Evolutionary conservation across 83 land plant genomes (phyloP).

Genomic region (Picea abies): DNA sequence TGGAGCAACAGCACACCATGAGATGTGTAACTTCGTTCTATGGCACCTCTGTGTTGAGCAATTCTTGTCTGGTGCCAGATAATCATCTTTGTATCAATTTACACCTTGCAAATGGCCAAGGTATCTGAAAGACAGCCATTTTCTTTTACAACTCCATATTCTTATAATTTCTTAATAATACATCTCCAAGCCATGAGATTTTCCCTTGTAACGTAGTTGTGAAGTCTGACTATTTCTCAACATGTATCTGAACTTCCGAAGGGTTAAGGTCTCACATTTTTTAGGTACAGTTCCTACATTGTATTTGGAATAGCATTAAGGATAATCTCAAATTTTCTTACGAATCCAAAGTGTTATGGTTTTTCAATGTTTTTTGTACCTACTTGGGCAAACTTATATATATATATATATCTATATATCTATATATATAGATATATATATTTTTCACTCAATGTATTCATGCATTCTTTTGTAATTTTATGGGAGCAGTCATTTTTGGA

Average conservation of each 20-base stretch:
- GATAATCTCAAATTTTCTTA: constrained; percentile 4
- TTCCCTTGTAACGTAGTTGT: constrained; percentile 15
- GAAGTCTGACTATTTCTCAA: constrained; percentile 5
- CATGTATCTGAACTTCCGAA: background rate
- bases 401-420: too few relatives aligned
- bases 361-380: background rate
- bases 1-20: background rate
- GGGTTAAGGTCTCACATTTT: constrained; percentile 6
- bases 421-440: background rate
- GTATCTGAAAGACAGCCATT: background rate
- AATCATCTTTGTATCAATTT: background rate
- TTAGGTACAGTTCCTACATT: background rate
- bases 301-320: constrained; percentile 8
- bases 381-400: background rate
- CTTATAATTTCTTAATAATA: constrained; percentile 10
- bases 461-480: constrained; percentile 3
- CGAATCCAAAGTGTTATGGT: background rate
- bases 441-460: constrained; percentile 1
- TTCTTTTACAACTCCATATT: constrained; percentile 3
- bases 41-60: background rate
- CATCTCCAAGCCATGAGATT: background rate
- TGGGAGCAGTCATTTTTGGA: background rate
- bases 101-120: constrained; percentile 8
- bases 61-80: constrained; percentile 6
- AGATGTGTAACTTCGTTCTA: background rate